phyloP scores from a whole-genome alignment of 352 stramenopile genomes.

The Pythium rishiriense region DNA sequence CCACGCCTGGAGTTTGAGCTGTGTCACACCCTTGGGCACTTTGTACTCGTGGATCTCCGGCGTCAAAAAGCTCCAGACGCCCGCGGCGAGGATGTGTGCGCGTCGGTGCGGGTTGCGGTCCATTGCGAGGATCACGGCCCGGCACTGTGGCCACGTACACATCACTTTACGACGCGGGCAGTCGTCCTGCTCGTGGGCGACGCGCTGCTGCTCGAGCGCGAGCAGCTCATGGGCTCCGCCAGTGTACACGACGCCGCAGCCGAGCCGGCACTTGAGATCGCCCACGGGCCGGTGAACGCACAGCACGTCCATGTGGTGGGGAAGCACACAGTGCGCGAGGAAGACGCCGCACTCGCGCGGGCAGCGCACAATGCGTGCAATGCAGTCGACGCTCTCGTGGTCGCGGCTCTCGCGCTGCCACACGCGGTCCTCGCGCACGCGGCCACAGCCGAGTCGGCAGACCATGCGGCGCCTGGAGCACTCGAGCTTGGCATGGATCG shows the following conservation, averaged over 20 bases:
- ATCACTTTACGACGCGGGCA: slow-evolving; percentile 63
- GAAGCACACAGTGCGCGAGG: slow-evolving; percentile 46
- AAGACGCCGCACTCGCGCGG: slow-evolving; percentile 71
- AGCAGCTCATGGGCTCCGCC: slow-evolving; percentile 62
- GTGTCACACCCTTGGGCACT: slow-evolving; percentile 59
- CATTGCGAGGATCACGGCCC: slow-evolving; percentile 45
- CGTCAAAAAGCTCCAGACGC: slow-evolving; percentile 61
- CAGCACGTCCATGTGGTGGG: slow-evolving; percentile 52
- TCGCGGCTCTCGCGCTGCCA: slow-evolving; percentile 55
- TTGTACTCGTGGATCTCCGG: slow-evolving; percentile 63
- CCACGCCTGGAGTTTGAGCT: slow-evolving; percentile 75
- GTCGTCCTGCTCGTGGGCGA: slow-evolving; percentile 71
- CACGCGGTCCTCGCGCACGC: slow-evolving; percentile 42
- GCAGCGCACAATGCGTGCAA: slow-evolving; percentile 54
- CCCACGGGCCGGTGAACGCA: slow-evolving; percentile 65
- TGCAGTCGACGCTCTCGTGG: slow-evolving; percentile 57
- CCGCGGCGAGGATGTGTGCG: slow-evolving; percentile 57
- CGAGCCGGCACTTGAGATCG: slow-evolving; percentile 56
- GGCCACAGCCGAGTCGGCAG: slow-evolving; percentile 63
- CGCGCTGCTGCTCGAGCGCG: slow-evolving; percentile 60
- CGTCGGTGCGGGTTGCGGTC: slow-evolving; percentile 65
- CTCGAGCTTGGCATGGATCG: slow-evolving; percentile 56
- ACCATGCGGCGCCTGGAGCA: slow-evolving; percentile 60
- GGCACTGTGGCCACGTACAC: slow-evolving; percentile 75
- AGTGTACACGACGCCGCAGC: slow-evolving; percentile 55